These are phyloP conservation scores for Suhomyces bribrorum DNA, from an alignment of 1,139 yeast genomes.

Conservation along the genomic window DNA sequence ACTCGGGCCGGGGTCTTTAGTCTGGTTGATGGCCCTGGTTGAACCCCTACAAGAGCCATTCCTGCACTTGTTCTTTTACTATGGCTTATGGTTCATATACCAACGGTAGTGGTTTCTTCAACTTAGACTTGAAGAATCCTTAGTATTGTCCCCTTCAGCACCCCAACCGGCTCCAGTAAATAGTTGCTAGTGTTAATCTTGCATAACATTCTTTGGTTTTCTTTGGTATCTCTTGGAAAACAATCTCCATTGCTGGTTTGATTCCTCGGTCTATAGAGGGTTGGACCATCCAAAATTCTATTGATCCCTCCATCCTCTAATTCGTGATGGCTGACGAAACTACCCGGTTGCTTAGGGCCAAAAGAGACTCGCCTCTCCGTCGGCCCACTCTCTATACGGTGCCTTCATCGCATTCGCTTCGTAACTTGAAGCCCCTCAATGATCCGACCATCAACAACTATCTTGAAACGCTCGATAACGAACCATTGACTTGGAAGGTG, in stretches of 20 bases:
- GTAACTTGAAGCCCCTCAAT: slow-evolving; percentile 21
- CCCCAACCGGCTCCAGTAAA: too few species aligned
- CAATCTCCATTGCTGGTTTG: too few species aligned
- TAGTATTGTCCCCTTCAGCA: too few species aligned
- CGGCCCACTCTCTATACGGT: slow-evolving; percentile 31
- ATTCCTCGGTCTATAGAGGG: too few species aligned
- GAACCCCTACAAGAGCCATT: neutral
- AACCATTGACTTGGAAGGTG: slow-evolving; percentile 12
- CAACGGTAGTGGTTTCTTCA: too few species aligned
- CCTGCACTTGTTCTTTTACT: neutral
- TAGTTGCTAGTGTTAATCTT: too few species aligned
- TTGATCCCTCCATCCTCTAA: neutral
- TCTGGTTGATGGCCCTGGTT: neutral
- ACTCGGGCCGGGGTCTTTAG: too few species aligned
- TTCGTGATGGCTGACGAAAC: slow-evolving; percentile 9
- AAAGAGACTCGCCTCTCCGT: slow-evolving; percentile 2
- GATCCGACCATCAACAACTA: slow-evolving; percentile 24
- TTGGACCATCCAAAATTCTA: neutral
- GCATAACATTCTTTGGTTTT: too few species aligned
- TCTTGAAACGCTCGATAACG: slow-evolving; percentile 7
- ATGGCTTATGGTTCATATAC: neutral
- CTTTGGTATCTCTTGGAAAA: too few species aligned
- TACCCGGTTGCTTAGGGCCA: slow-evolving; percentile 5
- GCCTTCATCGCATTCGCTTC: slow-evolving; percentile 28
- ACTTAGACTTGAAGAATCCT: too few species aligned